These are phyloP conservation scores for Silybum marianum DNA, from an alignment of 129 eudicot species.

Conservation along the genomic window DNA sequence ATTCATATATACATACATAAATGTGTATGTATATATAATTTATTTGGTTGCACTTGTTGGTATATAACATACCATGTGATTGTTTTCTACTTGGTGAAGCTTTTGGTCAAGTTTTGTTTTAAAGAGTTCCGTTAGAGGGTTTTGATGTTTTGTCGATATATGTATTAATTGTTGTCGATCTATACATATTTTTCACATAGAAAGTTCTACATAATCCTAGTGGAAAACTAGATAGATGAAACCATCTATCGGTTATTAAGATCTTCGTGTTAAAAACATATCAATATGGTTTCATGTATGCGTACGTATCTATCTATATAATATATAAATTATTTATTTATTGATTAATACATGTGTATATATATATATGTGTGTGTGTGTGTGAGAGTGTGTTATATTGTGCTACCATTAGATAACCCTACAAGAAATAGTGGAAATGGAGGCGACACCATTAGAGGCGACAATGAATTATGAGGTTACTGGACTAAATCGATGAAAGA, in stretches of 20 bases:
- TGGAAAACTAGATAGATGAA: no score
- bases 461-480: no score
- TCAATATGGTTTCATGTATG: neutral
- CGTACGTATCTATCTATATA: no score
- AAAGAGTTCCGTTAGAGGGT: neutral
- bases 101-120: neutral
- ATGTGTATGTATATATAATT: neutral
- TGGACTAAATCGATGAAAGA: no score
- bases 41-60: neutral
- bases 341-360: no score
- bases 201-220: neutral
- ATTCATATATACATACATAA: no score
- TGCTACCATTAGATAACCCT: no score
- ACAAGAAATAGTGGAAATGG: no score
- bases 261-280: neutral
- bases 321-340: no score
- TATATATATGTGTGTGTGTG: no score
- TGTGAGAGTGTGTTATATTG: no score
- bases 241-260: neutral
- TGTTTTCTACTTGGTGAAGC: conserved; percentile 1
- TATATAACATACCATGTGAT: conserved; percentile 5
- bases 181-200: neutral
- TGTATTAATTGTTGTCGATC: neutral
- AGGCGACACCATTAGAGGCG: no score
- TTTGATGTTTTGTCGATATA: neutral